Percentiles rank a stretch among this genome's conserved stretches.
phyloP scores from a whole-genome alignment of 108 stramenopile species.

The Licmophora abbreviata region DNA sequence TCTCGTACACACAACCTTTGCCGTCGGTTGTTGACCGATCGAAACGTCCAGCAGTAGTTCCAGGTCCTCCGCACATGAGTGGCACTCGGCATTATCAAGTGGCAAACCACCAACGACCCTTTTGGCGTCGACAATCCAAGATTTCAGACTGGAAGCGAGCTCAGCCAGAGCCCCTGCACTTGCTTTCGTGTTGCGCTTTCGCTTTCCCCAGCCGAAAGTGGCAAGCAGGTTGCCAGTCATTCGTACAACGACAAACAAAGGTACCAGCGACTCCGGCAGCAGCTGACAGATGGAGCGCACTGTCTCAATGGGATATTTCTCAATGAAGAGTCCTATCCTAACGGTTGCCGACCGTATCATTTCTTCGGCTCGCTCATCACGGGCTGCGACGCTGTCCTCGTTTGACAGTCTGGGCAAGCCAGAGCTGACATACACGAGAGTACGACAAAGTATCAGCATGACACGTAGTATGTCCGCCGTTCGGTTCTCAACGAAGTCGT shows the following conservation, averaged over 20 bases:
- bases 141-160: conserved; percentile 15
- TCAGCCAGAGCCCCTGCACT: conserved; percentile 42
- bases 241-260: conserved; percentile 49
- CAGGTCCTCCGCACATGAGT: no score
- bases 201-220: conserved; percentile 71
- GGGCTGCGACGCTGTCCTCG: conserved; percentile 27
- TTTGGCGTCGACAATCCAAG: neutral
- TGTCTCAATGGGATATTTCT: neutral
- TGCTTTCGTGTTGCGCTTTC: conserved; percentile 52
- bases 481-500: conserved; percentile 9
- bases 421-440: conserved; percentile 26
- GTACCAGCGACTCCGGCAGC: conserved; percentile 48
- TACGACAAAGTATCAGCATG: conserved; percentile 27
- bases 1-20: no score
- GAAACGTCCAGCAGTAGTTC: no score
- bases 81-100: no score
- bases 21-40: neutral
- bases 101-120: neutral
- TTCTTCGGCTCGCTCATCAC: conserved; percentile 15
- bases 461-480: conserved; percentile 16
- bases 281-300: conserved; percentile 26
- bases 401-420: conserved; percentile 20
- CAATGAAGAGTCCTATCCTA: neutral
- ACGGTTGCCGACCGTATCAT: conserved; percentile 7
- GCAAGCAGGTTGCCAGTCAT: conserved; percentile 43